A percentile compares a stretch with the other conserved stretches of the same genome.
Conservation (phyloP, 2,329 filamentous ascomycete species). For the Colletotrichum sp. region DNA sequence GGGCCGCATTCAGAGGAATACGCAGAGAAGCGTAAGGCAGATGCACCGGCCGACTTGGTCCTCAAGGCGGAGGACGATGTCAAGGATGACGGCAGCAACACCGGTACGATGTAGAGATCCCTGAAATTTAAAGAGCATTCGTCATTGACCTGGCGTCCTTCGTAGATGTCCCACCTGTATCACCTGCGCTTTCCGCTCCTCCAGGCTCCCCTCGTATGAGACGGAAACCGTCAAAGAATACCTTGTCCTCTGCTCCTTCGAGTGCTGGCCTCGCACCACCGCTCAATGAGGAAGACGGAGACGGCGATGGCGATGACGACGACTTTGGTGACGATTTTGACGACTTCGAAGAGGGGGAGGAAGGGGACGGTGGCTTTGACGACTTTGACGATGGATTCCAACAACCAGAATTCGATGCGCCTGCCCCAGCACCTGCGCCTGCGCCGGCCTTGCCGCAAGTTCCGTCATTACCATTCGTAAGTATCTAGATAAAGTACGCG, state of each 20-base stretch:
- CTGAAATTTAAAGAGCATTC: constrained; percentile 23
- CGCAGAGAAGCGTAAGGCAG: constrained; percentile 51
- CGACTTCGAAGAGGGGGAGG: constrained; percentile 65
- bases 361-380: constrained; percentile 62
- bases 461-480: constrained; percentile 49
- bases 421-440: constrained; percentile 31
- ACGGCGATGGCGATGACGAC: constrained; percentile 39
- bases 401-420: constrained; percentile 47
- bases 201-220: constrained; percentile 32
- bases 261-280: constrained; percentile 12
- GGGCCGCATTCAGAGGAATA: constrained; percentile 49
- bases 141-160: constrained; percentile 28
- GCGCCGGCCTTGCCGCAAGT: constrained; percentile 37
- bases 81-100: constrained; percentile 28
- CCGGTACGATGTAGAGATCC: constrained; percentile 36
- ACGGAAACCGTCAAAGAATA: constrained; percentile 34
- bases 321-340: constrained; percentile 67
- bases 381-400: constrained; percentile 79
- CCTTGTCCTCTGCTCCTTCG: constrained; percentile 15
- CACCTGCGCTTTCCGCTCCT: constrained; percentile 27
- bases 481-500: constrained; percentile 11
- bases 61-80: constrained; percentile 49
- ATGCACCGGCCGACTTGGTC: constrained; percentile 59
- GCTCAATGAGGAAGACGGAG: constrained; percentile 28
- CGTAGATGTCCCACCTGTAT: constrained; percentile 40